phyloP scores from a whole-genome alignment of 345 rosid species.

The Brassica napus region DNA sequence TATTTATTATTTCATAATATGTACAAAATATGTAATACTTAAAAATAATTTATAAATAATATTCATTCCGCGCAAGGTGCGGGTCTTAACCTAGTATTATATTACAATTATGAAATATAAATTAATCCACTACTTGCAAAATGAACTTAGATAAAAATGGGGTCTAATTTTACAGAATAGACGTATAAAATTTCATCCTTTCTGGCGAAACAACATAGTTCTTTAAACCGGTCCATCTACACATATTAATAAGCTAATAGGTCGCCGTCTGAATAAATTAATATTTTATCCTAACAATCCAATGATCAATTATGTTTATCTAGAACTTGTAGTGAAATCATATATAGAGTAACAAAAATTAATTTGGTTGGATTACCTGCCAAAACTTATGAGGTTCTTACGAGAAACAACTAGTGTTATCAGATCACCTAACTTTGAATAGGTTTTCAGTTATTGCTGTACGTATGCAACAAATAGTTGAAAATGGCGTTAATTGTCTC shows the following conservation, averaged over 20 bases:
- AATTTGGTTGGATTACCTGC: not conserved
- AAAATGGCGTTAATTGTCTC: constrained; percentile 12
- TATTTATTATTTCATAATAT: no score
- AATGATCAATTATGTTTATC: not conserved
- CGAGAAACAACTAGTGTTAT: constrained; percentile 6
- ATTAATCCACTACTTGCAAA: not conserved
- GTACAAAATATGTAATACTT: no score
- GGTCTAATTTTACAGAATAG: not conserved
- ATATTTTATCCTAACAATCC: not conserved
- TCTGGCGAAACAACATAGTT: not conserved
- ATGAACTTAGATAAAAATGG: not conserved
- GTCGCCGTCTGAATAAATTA: not conserved
- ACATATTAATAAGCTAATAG: not conserved
- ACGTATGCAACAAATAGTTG: constrained; percentile 5
- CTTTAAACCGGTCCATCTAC: not conserved
- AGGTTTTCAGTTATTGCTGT: not conserved
- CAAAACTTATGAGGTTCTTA: not conserved
- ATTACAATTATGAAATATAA: not conserved
- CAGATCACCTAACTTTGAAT: constrained; percentile 18
- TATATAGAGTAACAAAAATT: not conserved
- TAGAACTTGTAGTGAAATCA: not conserved
- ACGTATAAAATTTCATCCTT: not conserved
- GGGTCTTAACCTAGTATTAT: no score
- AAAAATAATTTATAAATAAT: no score
- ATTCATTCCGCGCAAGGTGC: no score